phyloP scores from a whole-genome alignment of 768 basidiomycete species.

The Agrocybe chaxingu region DNA sequence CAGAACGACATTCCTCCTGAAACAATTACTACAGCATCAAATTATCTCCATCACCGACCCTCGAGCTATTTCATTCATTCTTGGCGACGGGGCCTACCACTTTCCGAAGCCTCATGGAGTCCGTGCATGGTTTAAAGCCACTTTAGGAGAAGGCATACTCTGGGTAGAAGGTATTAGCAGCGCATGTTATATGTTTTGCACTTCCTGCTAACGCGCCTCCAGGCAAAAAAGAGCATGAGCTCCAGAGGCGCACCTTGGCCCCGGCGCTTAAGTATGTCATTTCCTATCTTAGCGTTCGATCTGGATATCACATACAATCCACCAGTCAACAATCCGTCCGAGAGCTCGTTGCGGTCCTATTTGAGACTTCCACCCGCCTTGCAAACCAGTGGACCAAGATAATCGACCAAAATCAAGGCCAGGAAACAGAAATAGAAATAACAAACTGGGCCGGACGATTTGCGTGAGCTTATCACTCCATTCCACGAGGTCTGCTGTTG shows the following conservation, averaged over 20 bases:
- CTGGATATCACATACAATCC: background rate
- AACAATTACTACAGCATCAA: conserved; percentile 38
- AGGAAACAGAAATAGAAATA: conserved; percentile 48
- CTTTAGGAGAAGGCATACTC: conserved; percentile 61
- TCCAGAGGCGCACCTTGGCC: conserved; percentile 47
- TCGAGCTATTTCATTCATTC: conserved; percentile 49
- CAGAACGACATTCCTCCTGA: too few relatives aligned
- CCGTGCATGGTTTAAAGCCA: conserved; percentile 59
- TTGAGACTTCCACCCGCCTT: conserved; percentile 53
- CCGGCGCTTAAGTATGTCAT: conserved; percentile 53
- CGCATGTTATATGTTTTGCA: background rate
- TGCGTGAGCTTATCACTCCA: conserved; percentile 37
- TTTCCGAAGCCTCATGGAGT: conserved; percentile 66
- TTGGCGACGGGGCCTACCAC: conserved; percentile 50
- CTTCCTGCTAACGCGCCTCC: background rate
- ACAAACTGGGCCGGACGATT: conserved; percentile 60
- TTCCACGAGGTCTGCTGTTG: background rate
- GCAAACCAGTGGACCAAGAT: conserved; percentile 47
- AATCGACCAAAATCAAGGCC: conserved; percentile 36
- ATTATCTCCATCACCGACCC: conserved; percentile 56
- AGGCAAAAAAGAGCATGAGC: conserved; percentile 59
- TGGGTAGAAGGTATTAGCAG: conserved; percentile 54
- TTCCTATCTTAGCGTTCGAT: background rate
- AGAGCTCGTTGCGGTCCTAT: conserved; percentile 46
- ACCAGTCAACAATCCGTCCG: conserved; percentile 48